Base-by-base conservation (phyloP, 805 yeast genomes). In the Lachancea sp. region DNA sequence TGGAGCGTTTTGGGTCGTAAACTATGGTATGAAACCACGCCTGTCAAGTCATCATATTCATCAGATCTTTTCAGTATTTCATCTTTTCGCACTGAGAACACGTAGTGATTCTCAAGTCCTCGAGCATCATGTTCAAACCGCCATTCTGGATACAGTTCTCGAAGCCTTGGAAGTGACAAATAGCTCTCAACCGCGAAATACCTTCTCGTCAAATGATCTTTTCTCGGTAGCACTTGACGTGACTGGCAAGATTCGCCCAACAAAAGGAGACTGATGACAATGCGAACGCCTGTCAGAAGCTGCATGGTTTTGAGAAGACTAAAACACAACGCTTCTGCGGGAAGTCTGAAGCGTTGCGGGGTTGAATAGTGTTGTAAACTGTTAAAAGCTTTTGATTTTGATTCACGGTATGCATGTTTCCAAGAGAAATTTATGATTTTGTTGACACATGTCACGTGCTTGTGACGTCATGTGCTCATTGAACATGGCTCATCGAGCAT, bases 141-240 rank as follows among this genome's bases (percentile, higher is more conserved):
- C 75, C 82, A 74, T 13, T 59, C 59, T 3, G 75, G 71, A 58
- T 74, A 71, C 12, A 55, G 40, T 0, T 53, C 30, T 11, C 64
- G 55, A 42, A 82, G 70, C n/a, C 66, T 57, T 0, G 48, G 41
- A 9, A 70, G 54, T 9, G 69, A 59, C 18, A 62, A 49, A 1
- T 67, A 60, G 11, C 81, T 52, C 51, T 84, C 87, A 15, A 85
- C 70, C 7, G 85, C 75, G 53, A 83, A 82, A 63, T 85, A 85
- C 48, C 75, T 74, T 36, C 72, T 70, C 16, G 50, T 49, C 3
- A 54, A 66, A 59, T 75, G 82, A 59, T 84, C 79, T 52, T 78
- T 70, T n/a, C 38, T 30, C 13, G 74, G 72, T 8, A n/a, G n/a
- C n/a, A 71, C 62, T 19, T 41, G 26, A 2, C 25, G 32, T 7